These are phyloP conservation scores for Xylaria hypoxylon DNA, from an alignment of 2,329 filamentous ascomycete genomes.

Conservation along the genomic window DNA sequence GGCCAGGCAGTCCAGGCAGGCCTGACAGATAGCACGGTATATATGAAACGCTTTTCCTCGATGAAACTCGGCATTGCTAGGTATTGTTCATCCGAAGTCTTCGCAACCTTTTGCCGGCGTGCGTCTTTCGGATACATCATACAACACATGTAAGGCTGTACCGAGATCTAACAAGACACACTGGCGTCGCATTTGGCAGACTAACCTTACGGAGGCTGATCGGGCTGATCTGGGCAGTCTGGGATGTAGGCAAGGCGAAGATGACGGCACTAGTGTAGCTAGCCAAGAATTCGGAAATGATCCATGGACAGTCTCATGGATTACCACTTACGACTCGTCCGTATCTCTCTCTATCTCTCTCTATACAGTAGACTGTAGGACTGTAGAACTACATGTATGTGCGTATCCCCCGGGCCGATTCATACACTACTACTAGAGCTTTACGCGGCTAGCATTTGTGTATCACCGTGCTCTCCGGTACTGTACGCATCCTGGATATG, in stretches of 20 bases:
- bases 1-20: too few species aligned
- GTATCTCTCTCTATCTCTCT: neutral
- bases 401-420: slow-evolving; percentile 28
- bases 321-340: slow-evolving; percentile 2
- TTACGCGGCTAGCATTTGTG: slow-evolving; percentile 21
- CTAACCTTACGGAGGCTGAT: neutral
- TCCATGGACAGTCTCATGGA: neutral
- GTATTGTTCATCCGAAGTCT: slow-evolving; percentile 23
- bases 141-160: slow-evolving; percentile 25
- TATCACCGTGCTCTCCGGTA: slow-evolving; percentile 17
- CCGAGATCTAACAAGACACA: neutral
- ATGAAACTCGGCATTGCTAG: slow-evolving; percentile 4
- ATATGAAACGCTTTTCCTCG: slow-evolving; percentile 18
- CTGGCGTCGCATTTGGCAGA: neutral
- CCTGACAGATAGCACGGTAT: slow-evolving; percentile 2
- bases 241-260: slow-evolving; percentile 8
- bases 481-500: slow-evolving; percentile 18
- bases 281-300: slow-evolving; percentile 14
- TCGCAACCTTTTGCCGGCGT: slow-evolving; percentile 2
- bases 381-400: too few species aligned
- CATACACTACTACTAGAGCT: slow-evolving; percentile 7
- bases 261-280: neutral
- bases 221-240: slow-evolving; percentile 4
- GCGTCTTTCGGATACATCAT: neutral
- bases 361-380: neutral